A percentile compares a stretch with the other conserved stretches of the same genome.
These are phyloP conservation scores for Chenopodium berlandieri DNA, from an alignment of 148 eudicot genomes.

Conservation along the genomic window DNA sequence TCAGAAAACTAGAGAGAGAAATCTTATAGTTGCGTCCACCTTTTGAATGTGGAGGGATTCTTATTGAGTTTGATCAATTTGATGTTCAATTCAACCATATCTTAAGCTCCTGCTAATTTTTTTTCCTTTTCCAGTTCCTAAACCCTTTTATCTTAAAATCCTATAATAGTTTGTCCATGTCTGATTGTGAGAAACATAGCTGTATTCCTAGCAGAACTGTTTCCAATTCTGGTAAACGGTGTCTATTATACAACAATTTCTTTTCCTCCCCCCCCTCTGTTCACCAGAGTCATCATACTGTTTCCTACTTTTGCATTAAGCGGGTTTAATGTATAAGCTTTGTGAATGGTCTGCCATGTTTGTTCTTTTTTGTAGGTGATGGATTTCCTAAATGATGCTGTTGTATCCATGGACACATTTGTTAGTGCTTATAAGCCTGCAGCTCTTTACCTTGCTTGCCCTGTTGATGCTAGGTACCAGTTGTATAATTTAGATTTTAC, in stretches of 20 bases:
- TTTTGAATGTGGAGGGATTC: background rate
- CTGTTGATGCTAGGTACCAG: constrained; percentile 64
- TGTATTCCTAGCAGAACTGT: background rate
- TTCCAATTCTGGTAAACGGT: no score
- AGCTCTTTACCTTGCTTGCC: constrained; percentile 65
- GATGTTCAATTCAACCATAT: background rate
- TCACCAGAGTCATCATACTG: background rate
- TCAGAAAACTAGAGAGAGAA: background rate
- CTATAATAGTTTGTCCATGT: background rate
- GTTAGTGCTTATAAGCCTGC: constrained; percentile 66
- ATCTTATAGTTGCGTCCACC: background rate
- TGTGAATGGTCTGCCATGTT: constrained; percentile 3
- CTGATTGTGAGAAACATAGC: background rate
- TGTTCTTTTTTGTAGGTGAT: constrained; percentile 53
- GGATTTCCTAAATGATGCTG: constrained; percentile 92
- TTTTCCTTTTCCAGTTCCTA: background rate
- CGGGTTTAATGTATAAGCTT: constrained; percentile 1
- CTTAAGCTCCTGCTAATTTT: background rate
- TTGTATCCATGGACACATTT: constrained; percentile 77
- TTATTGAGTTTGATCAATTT: background rate
- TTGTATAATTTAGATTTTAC: background rate
- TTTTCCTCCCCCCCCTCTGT: background rate
- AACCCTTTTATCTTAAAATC: background rate
- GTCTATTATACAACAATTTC: background rate
- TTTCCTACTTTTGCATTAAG: background rate